A percentile compares a stretch with the other conserved stretches of the same genome.
These are phyloP conservation scores for Diaporthe nobilis DNA, from an alignment of 2,329 filamentous ascomycete genomes.

Conservation along the genomic window DNA sequence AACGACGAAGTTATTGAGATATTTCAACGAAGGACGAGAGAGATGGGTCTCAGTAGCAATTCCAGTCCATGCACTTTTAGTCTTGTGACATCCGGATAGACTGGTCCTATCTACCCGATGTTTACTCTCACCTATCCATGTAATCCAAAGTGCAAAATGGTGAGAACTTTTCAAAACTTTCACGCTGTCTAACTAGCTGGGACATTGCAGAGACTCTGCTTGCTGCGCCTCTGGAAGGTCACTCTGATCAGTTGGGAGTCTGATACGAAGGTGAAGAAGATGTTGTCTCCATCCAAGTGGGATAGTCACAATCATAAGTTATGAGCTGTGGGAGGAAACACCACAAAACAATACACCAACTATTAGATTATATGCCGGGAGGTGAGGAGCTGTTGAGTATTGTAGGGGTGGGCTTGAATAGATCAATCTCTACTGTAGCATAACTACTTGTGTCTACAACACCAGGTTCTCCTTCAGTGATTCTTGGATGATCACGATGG, in stretches of 20 bases:
- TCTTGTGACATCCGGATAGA: not conserved
- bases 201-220: not conserved
- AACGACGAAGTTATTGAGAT: rapidly evolving
- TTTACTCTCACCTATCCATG: not conserved
- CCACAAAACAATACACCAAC: not conserved
- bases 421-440: not conserved
- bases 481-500: not conserved
- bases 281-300: not conserved
- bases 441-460: not conserved
- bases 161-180: not conserved
- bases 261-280: not conserved
- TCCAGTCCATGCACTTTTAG: not conserved
- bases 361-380: too few relatives aligned
- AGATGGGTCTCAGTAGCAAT: not conserved
- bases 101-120: not conserved
- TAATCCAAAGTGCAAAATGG: not conserved
- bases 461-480: not conserved
- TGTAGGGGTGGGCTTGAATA: not conserved
- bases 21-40: too few relatives aligned
- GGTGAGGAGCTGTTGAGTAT: too few relatives aligned
- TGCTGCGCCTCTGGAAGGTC: not conserved
- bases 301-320: too few relatives aligned
- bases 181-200: not conserved
- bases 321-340: too few relatives aligned
- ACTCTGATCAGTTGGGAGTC: not conserved